Base-by-base conservation (phyloP, 2,329 filamentous ascomycete genomes). In the Ophiosphaerella korrae region DNA sequence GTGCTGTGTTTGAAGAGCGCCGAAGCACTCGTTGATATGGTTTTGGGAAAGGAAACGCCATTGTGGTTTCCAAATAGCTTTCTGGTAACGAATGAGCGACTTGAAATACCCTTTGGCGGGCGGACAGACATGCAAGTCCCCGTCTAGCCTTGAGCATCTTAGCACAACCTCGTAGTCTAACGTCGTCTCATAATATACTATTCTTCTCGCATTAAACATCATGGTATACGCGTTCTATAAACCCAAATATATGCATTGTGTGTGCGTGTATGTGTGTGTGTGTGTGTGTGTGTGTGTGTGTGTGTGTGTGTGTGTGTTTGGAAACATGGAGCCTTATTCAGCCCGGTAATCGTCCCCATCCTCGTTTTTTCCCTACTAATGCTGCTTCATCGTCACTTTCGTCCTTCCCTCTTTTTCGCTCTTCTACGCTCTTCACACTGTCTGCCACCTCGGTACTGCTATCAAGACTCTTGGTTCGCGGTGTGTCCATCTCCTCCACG, bases 1-100 rank as follows among this genome's bases (percentile, higher is more conserved):
- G 85, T 85, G 1, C 68, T 84, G 29, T 84, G 83, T 47, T 82
- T 84, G 74, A 81, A 84, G 65, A 82, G 80, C 24, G 84, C 84
- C 0, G 78, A 80, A 57, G 85, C 80, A 0, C 59, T 88, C 50
- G 81, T 78, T 1, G 71, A 74, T 26, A 84, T 87, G 81, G 78
- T 86, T 54, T 37, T 68, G 16, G 57, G 62, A 53, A 74, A 44
- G 13, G 66, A 63, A 9, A 60, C 58, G 39, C 66, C 78, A 6
- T 55, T 60, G 8, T 86, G 82, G 83, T 84, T 86, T 40, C 83
- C 83, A 0, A 64, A 73, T 12, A 76, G 74, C 5, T 85, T 84
- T 50, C 64, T 75, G 7, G 68, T 83, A n/a, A 78, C 57, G 5
- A 64, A 77, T 49, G 70, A 78, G 53, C 77, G 83, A 60, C 58